Evolutionary conservation across 2,329 filamentous ascomycete genomes (phyloP), one percentile per base, ranked within the genome.

Genomic region (Claviceps sp.): DNA sequence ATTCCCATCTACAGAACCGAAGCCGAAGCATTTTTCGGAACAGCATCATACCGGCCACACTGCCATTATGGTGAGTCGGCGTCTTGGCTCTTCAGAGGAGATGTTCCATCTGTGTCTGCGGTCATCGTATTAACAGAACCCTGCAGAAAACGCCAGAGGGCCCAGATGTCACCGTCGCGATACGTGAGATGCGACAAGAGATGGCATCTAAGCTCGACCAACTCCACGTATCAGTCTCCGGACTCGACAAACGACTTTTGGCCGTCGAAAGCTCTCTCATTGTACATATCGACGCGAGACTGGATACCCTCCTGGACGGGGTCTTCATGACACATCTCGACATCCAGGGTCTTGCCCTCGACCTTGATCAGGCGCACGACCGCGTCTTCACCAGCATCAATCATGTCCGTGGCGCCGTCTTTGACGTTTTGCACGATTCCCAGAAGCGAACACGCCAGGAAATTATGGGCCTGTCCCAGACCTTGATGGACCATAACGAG

Each of bases 311-410:
- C 8, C 18, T 36, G 8, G 5, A 46, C 11, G 13, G 18, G 4
- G 30, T 48, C 6, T 18, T 22, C 16, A 52, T 26, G 9, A 48
- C 50, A 6, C 37, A 37, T 9, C 37, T 52, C 37, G 50, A 52
- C 20, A 52, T 52, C 20, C 50, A 52, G 20, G 18, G 30, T 14
- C 40, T 52, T 18, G 40, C 44, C 6, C 45, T 48, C n/a, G 50
- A 52, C 4, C 9, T 52, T 44, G 45, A 44, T 26, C 45, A 48
- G 16, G 40, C 38, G 7, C 45, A 52, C 20, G 45, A 52, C 45
- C 24, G 26, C 16, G 45, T 48, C 11, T 48, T 24, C 7, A 22
- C 45, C 11, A 22, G 45, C 7, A n/a, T 52, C 4, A 41, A 37
- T 18, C 22, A 52, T 9, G 22, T 30, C 46, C 50, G 24, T 7